phyloP scores from a whole-genome alignment of 1,139 yeast genomes.

The Hemisphaericaspora subhashii region DNA sequence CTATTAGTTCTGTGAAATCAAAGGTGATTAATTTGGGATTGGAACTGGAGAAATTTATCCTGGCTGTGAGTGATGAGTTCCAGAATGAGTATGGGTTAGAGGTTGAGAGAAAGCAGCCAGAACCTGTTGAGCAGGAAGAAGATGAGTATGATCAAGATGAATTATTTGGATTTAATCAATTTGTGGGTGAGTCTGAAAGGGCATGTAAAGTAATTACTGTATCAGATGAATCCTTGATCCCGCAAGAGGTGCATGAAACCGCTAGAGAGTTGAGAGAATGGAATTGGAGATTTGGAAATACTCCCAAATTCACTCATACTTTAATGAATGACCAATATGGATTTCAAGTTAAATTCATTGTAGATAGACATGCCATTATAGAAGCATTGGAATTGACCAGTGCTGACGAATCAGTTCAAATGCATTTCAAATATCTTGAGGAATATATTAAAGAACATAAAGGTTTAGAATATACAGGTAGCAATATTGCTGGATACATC shows the following conservation, averaged over 20 bases:
- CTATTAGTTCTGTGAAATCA: slow-evolving; percentile 75
- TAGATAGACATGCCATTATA: slow-evolving; percentile 41
- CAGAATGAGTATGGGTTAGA: slow-evolving; percentile 29
- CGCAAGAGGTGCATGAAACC: slow-evolving; percentile 43
- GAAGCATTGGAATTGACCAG: slow-evolving; percentile 19
- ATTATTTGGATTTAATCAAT: slow-evolving; percentile 36
- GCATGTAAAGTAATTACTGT: slow-evolving; percentile 19
- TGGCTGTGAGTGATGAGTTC: slow-evolving; percentile 49
- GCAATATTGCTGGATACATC: slow-evolving; percentile 46
- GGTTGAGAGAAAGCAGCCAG: slow-evolving; percentile 12
- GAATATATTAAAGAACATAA: slow-evolving; percentile 21
- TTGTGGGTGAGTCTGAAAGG: slow-evolving; percentile 21
- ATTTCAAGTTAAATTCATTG: slow-evolving; percentile 35
- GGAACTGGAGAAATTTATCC: slow-evolving; percentile 46
- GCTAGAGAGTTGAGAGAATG: slow-evolving; percentile 52
- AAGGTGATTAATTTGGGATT: slow-evolving; percentile 67
- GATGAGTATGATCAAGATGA: slow-evolving; percentile 30
- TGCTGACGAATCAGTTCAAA: slow-evolving; percentile 16
- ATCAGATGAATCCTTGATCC: slow-evolving; percentile 37
- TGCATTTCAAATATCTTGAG: slow-evolving; percentile 32
- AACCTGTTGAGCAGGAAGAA: slow-evolving; percentile 14
- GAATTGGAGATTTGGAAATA: slow-evolving; percentile 72
- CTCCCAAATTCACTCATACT: slow-evolving; percentile 63
- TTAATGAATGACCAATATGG: slow-evolving; percentile 32
- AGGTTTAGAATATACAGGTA: slow-evolving; percentile 40